Evolutionary conservation across 352 stramenopile genomes (phyloP).

Genomic region (Pythium vanterpoolii): DNA sequence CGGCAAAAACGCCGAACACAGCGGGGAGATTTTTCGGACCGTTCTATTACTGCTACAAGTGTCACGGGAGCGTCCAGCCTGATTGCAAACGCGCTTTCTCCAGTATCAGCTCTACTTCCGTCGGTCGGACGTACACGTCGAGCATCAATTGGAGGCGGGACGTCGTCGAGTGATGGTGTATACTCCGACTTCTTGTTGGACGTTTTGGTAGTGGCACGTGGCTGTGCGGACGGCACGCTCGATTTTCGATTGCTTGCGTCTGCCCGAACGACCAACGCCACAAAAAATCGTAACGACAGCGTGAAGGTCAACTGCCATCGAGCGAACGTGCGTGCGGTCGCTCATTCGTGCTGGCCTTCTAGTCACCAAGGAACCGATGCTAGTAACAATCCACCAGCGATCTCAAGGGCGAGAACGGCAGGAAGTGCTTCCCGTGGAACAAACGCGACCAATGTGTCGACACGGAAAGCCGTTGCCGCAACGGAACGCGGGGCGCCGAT

Average conservation of each 20-base stretch:
- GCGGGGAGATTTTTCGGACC: background rate
- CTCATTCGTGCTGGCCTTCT: constrained; percentile 23
- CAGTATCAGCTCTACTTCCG: constrained; percentile 22
- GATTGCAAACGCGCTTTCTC: constrained; percentile 20
- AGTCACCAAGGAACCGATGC: background rate
- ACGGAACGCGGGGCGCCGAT: constrained; percentile 26
- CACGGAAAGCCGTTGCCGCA: constrained; percentile 12
- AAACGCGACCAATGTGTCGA: constrained; percentile 5
- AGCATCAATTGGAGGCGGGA: constrained; percentile 8
- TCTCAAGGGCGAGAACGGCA: constrained; percentile 14
- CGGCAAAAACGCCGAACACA: background rate
- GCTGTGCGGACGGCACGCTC: constrained; percentile 46
- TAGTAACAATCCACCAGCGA: constrained; percentile 5
- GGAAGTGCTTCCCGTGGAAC: background rate
- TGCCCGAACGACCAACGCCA: background rate
- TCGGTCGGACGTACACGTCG: background rate
- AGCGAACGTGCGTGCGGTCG: constrained; percentile 15
- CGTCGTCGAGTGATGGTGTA: constrained; percentile 9
- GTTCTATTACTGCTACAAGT: background rate
- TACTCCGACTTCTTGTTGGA: constrained; percentile 45
- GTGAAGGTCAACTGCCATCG: constrained; percentile 13
- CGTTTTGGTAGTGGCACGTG: constrained; percentile 49
- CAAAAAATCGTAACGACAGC: background rate
- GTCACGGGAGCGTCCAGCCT: constrained; percentile 1
- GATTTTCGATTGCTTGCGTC: constrained; percentile 34